Evolutionary conservation across 148 eudicot genomes (phyloP).

Genomic region (Rhododendron henanense): DNA sequence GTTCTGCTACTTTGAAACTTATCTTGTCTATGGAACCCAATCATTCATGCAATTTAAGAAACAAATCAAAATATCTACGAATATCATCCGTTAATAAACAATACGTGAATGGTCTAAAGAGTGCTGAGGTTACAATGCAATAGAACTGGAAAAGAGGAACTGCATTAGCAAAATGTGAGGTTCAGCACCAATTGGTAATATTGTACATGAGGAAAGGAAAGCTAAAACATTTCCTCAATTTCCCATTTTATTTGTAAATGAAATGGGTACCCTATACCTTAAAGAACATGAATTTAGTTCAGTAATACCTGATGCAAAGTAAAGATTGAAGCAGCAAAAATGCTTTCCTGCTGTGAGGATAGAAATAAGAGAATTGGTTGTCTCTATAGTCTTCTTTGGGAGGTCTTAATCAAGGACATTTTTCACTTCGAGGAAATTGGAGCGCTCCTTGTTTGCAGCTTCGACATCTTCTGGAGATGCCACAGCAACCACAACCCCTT

Average conservation of each 20-base stretch:
- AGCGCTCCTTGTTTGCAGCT: slow-evolving; percentile 55
- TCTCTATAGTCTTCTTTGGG: background rate
- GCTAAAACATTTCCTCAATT: slow-evolving; percentile 1
- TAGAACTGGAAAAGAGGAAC: background rate
- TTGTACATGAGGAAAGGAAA: background rate
- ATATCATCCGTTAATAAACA: background rate
- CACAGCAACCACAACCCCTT: slow-evolving; percentile 84
- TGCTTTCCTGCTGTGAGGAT: background rate
- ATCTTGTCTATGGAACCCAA: background rate
- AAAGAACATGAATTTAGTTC: background rate
- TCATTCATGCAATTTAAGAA: background rate
- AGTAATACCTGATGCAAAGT: background rate
- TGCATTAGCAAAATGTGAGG: background rate
- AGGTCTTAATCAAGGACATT: slow-evolving; percentile 44
- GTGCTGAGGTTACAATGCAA: background rate
- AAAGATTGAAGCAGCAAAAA: background rate
- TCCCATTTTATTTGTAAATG: background rate
- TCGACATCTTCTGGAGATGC: slow-evolving; percentile 92
- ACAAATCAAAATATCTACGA: background rate
- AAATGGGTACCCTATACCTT: background rate
- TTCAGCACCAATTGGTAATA: background rate
- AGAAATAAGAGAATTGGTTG: background rate
- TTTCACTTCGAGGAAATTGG: slow-evolving; percentile 70
- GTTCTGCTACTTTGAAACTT: background rate
- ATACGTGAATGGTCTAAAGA: background rate